Base-by-base conservation (phyloP, 352 stramenopile genomes). In the Globisporangium recalcitrans region DNA sequence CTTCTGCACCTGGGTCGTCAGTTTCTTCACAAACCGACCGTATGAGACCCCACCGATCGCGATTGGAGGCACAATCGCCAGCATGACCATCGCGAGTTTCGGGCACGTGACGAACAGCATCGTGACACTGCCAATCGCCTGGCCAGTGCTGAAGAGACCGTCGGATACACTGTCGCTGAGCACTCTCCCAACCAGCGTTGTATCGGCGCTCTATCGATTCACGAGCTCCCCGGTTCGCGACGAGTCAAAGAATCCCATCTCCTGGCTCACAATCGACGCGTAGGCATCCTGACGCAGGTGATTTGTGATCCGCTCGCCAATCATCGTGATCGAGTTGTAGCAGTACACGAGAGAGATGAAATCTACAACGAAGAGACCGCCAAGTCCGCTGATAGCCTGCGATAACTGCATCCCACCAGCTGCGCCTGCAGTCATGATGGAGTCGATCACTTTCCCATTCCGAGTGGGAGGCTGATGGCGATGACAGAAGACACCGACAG, bases 61-160 rank as follows among this genome's bases (percentile, higher is more conserved):
- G 31, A 98, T 76, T 1, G 93, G 92, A n/a, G 95, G 95, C 2
- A 98, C 88, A 1, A 97, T 87, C 1, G 77, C 73, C 3, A 98
- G 75, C 64, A 95, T 98, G 21, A 98, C 77, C 19, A 4, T 72
- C 0, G 91, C 93, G 11, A 98, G 77, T 59, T 87, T 77, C 0
- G 93, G 89, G 62, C 87, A 97, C 40, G 90, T 98, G 36, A 95
- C 76, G 57, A 98, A 91, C 10, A 98, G 78, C 74, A 98, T 96
- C 0, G 77, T 78, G 26, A 96, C 85, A 32, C 87, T 96, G 27
- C 88, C 91, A 16, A 92, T 56, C 16, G 72, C 80, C 65, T 98
- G 95, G 11, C 93, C 86, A 6, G 77, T 64, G 47, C 77, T 94
- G 55, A 90, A 79, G 36, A 98, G 65, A 8, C 81, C 91, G 13